Evolutionary conservation across 148 eudicot genomes (phyloP).

Genomic region (Nepenthes gracilis): DNA sequence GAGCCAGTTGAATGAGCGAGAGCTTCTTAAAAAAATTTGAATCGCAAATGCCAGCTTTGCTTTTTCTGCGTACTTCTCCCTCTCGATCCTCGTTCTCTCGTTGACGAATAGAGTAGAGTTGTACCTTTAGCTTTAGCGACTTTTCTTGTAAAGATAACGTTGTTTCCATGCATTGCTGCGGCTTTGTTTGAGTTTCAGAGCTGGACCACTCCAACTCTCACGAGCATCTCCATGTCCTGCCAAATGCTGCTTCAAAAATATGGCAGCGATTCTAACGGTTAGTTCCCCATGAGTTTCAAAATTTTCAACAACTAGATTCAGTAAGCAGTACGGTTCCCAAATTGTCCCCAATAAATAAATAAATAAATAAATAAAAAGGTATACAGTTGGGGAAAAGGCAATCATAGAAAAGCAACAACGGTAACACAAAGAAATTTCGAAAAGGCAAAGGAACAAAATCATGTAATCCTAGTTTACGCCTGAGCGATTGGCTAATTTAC

Average conservation of each 20-base stretch:
- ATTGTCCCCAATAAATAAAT: neutral
- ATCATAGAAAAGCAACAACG: neutral
- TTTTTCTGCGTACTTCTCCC: too few relatives aligned
- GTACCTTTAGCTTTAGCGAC: conserved; percentile 68
- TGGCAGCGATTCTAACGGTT: too few relatives aligned
- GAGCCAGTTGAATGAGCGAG: neutral
- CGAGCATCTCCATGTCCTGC: conserved; percentile 28
- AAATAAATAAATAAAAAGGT: neutral
- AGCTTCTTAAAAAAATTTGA: neutral
- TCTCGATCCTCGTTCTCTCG: too few relatives aligned
- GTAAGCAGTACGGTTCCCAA: neutral
- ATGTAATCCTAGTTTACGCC: too few relatives aligned
- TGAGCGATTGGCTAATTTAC: neutral
- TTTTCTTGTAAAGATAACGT: conserved; percentile 26
- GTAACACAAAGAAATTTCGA: too few relatives aligned
- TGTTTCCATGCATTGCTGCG: conserved; percentile 12
- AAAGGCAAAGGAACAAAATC: too few relatives aligned
- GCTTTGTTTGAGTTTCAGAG: conserved; percentile 43
- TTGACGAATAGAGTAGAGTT: too few relatives aligned
- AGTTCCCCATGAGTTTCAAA: too few relatives aligned
- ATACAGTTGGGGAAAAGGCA: too few relatives aligned
- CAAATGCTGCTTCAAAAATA: conserved; percentile 42
- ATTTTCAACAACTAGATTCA: conserved; percentile 7
- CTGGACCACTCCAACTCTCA: conserved; percentile 48
- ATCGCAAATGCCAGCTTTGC: too few relatives aligned